A percentile compares a stretch with the other conserved stretches of the same genome.
These are phyloP conservation scores for Macrophomina phaseolina DNA, from an alignment of 2,329 filamentous ascomycete species.

Conservation along the genomic window DNA sequence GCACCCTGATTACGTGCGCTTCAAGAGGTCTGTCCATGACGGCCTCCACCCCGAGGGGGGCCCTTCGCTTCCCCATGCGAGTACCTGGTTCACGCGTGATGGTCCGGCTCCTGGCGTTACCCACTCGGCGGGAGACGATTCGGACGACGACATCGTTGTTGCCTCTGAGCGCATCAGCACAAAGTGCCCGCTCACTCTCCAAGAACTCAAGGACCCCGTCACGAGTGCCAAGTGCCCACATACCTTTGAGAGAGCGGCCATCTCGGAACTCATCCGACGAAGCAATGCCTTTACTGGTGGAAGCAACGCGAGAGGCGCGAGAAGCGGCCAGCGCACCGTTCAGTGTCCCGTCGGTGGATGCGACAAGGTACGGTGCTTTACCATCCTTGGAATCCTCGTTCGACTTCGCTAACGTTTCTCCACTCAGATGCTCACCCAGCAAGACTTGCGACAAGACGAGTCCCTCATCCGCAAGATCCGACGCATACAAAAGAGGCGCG, in stretches of 20 bases:
- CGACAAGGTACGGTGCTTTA: constrained; percentile 13
- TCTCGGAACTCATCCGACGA: constrained; percentile 59
- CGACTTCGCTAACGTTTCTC: not conserved
- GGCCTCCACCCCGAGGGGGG: constrained; percentile 61
- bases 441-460: constrained; percentile 39
- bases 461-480: constrained; percentile 45
- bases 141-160: constrained; percentile 73
- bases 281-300: constrained; percentile 32
- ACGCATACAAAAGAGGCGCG: constrained; percentile 41
- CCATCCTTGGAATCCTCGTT: not conserved
- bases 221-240: constrained; percentile 73
- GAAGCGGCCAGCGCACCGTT: constrained; percentile 42
- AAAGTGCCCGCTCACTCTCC: constrained; percentile 72
- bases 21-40: constrained; percentile 67
- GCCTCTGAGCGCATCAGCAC: constrained; percentile 67
- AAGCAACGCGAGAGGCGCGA: constrained; percentile 28
- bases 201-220: constrained; percentile 68
- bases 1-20: constrained; percentile 66
- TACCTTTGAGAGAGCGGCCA: constrained; percentile 70
- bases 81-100: constrained; percentile 67
- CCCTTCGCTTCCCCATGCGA: constrained; percentile 60
- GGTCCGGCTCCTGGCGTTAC: constrained; percentile 52
- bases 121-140: constrained; percentile 49
- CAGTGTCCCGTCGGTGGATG: constrained; percentile 36
- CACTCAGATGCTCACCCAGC: constrained; percentile 38